Percentiles rank a stretch among this genome's conserved stretches.
Conservation (phyloP, 73 alveolate species). For the Symbiodinium natans region DNA sequence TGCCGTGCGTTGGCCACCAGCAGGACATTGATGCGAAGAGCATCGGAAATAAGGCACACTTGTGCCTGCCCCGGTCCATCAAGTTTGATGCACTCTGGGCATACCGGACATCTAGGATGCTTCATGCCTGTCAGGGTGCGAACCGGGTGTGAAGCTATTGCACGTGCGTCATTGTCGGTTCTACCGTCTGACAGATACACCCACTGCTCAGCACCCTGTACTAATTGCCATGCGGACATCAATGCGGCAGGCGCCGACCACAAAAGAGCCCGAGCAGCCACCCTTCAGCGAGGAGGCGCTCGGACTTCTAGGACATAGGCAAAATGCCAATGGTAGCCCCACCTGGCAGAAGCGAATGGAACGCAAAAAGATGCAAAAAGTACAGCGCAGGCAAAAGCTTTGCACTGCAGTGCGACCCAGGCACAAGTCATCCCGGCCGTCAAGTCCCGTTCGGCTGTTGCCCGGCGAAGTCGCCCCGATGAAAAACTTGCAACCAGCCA, state of each 20-base stretch:
- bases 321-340: slow-evolving; percentile 88
- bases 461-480: slow-evolving; percentile 86
- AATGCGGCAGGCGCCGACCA: background rate
- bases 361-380: background rate
- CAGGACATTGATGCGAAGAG: background rate
- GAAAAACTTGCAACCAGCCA: slow-evolving; percentile 52
- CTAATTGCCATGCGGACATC: background rate
- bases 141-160: too few relatives aligned
- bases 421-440: slow-evolving; percentile 38
- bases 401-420: background rate
- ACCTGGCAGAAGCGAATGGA: background rate
- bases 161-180: too few relatives aligned
- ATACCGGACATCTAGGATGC: too few relatives aligned
- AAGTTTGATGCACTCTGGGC: too few relatives aligned
- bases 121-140: too few relatives aligned
- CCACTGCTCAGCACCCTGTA: background rate
- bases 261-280: slow-evolving; percentile 13
- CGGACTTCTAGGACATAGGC: slow-evolving; percentile 56
- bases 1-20: background rate
- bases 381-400: too few relatives aligned
- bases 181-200: too few relatives aligned
- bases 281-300: background rate
- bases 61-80: background rate
- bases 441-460: slow-evolving; percentile 33
- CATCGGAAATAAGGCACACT: background rate